phyloP scores from a whole-genome alignment of 495 filamentous ascomycete genomes.

The Neurospora sp. region DNA sequence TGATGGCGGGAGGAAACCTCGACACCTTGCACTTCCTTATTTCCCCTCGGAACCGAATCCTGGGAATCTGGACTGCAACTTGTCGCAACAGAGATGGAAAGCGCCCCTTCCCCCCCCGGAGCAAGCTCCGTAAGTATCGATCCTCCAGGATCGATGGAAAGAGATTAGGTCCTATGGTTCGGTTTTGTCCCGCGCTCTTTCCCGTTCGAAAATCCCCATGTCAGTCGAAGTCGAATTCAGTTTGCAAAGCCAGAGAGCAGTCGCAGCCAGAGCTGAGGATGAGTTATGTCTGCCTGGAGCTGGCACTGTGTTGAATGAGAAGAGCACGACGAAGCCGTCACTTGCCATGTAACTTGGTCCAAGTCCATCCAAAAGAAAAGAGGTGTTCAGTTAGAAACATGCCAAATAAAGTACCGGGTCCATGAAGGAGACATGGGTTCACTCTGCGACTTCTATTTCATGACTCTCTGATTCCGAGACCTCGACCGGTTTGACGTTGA shows the following conservation, averaged over 20 bases:
- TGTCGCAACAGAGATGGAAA: neutral
- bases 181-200: neutral
- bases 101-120: neutral
- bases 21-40: neutral
- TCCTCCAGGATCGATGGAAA: neutral
- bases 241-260: neutral
- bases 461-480: neutral
- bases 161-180: neutral
- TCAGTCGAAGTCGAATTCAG: neutral
- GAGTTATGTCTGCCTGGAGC: neutral
- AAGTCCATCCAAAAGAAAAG: neutral
- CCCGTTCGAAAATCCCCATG: neutral
- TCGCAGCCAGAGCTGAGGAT: neutral
- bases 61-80: neutral
- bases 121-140: neutral
- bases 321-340: neutral
- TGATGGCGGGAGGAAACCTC: neutral
- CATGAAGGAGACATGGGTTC: neutral
- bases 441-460: neutral
- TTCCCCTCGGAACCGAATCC: neutral
- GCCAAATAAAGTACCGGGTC: neutral
- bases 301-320: neutral
- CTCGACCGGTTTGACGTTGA: neutral
- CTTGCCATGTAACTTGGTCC: neutral
- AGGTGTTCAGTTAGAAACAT: neutral